A percentile compares a stretch with the other conserved stretches of the same genome.
phyloP scores from a whole-genome alignment of 768 basidiomycete genomes.

The Chiua virens region DNA sequence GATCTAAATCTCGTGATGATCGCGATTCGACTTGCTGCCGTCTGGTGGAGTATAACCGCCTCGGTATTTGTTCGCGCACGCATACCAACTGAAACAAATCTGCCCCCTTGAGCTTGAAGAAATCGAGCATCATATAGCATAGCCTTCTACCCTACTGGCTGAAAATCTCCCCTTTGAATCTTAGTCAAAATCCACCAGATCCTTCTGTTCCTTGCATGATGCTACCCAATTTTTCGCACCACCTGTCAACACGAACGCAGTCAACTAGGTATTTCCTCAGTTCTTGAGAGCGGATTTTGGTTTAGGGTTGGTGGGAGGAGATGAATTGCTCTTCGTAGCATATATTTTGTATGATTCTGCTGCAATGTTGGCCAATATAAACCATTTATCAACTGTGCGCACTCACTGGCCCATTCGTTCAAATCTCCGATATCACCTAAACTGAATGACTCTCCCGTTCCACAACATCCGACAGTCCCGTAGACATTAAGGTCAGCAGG shows the following conservation, averaged over 20 bases:
- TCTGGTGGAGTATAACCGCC: no score
- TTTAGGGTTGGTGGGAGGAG: not conserved
- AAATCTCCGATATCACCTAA: conserved; percentile 32
- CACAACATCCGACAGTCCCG: conserved; percentile 17
- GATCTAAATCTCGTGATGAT: no score
- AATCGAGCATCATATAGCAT: no score
- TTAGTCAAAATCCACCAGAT: conserved; percentile 17
- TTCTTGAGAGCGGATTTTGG: conserved; percentile 31
- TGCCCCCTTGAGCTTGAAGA: no score
- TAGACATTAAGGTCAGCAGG: conserved; percentile 43
- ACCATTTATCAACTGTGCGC: not conserved
- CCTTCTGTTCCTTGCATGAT: conserved; percentile 29
- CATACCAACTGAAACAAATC: no score
- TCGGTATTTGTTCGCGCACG: no score
- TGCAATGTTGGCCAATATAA: not conserved
- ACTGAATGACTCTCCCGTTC: not conserved
- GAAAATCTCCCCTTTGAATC: no score
- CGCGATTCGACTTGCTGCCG: no score
- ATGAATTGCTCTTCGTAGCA: conserved; percentile 35
- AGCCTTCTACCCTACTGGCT: no score
- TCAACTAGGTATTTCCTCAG: conserved; percentile 38
- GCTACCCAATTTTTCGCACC: conserved; percentile 42
- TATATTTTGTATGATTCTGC: conserved; percentile 50
- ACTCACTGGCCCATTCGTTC: conserved; percentile 48
- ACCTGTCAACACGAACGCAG: conserved; percentile 43